Evolutionary conservation across 2,329 filamentous ascomycete species (phyloP).

Genomic region (Alternaria triticimaculans): DNA sequence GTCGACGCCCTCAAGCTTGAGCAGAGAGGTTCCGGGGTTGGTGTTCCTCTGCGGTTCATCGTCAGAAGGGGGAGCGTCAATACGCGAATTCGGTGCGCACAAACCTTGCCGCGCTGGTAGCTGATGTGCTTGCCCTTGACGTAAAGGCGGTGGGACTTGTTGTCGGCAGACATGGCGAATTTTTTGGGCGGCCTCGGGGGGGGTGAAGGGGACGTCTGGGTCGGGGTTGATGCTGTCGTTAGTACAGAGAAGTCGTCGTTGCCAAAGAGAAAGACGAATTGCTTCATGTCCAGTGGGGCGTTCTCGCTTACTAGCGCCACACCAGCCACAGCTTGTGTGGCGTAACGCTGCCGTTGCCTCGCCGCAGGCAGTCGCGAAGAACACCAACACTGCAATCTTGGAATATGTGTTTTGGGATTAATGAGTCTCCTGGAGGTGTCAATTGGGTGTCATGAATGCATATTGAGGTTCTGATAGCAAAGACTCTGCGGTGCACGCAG

Average conservation of each 20-base stretch:
- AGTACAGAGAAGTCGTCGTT: conserved; percentile 25
- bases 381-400: not conserved
- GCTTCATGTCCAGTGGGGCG: conserved; percentile 3
- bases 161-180: conserved; percentile 46
- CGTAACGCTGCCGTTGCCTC: not conserved
- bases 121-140: conserved; percentile 82
- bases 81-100: conserved; percentile 10
- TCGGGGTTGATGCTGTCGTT: conserved; percentile 42
- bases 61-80: conserved; percentile 6
- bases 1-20: conserved; percentile 99
- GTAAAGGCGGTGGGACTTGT: conserved; percentile 50
- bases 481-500: not conserved
- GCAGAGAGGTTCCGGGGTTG: conserved; percentile 86
- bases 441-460: not conserved
- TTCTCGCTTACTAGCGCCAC: conserved; percentile 6
- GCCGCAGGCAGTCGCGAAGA: not conserved
- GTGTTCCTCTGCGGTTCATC: conserved; percentile 75
- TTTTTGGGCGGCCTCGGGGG: conserved; percentile 37
- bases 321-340: conserved; percentile 1
- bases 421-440: not conserved
- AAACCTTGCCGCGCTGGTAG: conserved; percentile 76
- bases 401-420: not conserved
- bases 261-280: conserved; percentile 1
- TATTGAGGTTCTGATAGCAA: not conserved
- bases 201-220: conserved; percentile 32